Evolutionary conservation across 2,329 filamentous ascomycete species (phyloP), one percentile per base, ranked within the genome.

Genomic region (Colletotrichum euphorbiae): DNA sequence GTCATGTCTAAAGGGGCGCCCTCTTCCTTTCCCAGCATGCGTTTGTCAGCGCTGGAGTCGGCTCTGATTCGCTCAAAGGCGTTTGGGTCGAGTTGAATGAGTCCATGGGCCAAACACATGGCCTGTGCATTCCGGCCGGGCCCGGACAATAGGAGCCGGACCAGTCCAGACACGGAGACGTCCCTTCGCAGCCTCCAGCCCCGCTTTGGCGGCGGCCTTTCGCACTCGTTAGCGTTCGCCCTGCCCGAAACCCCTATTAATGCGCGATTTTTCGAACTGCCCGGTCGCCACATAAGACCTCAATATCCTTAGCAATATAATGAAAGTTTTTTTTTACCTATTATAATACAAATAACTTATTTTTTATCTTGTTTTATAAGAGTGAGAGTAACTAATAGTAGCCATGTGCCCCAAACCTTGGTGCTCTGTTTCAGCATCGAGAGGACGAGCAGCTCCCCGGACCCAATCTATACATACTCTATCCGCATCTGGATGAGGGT

Each of bases 51-150:
- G 24, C 17, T 33, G 15, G 38, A 33, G n/a, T 59, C 42, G 21
- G 52, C 36, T 36, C 52, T 57, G 54, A 45, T 57, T 45, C 54
- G 54, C 55, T 31, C 52, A 56, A 43, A 56, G 52, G 13, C 38
- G 33, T 36, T 21, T 54, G 8, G 21, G 31, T 24, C n/a, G 31
- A 38, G 4, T 17, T 40, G 33, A 56, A 56, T 33, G n/a, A 56
- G 36, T 59, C 56, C 13, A 43, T 17, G 36, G 42, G 13, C 36
- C 65, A 69, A 70, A 70, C 60, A 57, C 28, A 8, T 70, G 69
- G 69, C 69, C 69, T 42, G 60, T 65, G 69, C 66, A 33, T 36
- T 19, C 33, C 31, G 19, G 36, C 62, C 61, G 65, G 65, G 38
- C 65, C 28, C 65, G 65, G 61, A 52, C 15, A 38, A 43, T 31